These are phyloP conservation scores for Geosiphon pyriformis DNA, from an alignment of 192 early-diverging fungal genomes.

Conservation along the genomic window DNA sequence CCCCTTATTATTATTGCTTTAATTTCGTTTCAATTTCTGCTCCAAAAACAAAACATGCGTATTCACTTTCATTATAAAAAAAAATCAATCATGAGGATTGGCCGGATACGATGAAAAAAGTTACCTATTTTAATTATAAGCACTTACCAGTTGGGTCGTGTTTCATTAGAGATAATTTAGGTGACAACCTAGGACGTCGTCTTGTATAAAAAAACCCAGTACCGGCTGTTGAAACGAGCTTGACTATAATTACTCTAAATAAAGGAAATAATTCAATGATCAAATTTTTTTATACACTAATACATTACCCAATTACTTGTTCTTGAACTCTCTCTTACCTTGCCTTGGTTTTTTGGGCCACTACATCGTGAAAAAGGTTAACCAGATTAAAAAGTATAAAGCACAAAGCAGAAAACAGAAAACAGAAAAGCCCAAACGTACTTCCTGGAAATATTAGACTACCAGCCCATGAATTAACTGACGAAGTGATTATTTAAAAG, in stretches of 20 bases:
- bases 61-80: constrained; percentile 1
- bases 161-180: constrained; percentile 89
- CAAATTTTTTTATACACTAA: not conserved
- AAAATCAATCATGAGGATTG: not conserved
- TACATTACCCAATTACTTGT: not conserved
- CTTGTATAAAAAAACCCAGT: constrained; percentile 92
- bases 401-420: no score
- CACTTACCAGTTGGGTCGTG: constrained; percentile 78
- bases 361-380: constrained; percentile 20
- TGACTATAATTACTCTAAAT: constrained; percentile 75
- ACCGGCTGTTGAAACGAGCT: constrained; percentile 80
- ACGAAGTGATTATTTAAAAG: no score
- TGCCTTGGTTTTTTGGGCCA: constrained; percentile 84
- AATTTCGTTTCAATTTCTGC: constrained; percentile 10
- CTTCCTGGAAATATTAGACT: no score
- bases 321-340: constrained; percentile 30
- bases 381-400: no score
- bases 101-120: not conserved
- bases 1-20: no score
- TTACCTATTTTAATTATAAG: not conserved
- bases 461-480: no score
- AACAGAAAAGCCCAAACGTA: no score
- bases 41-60: constrained; percentile 17
- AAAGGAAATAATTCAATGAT: no score
- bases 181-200: constrained; percentile 66